Conservation (phyloP, 768 basidiomycete genomes). For the Rhodotorula babjevae region DNA sequence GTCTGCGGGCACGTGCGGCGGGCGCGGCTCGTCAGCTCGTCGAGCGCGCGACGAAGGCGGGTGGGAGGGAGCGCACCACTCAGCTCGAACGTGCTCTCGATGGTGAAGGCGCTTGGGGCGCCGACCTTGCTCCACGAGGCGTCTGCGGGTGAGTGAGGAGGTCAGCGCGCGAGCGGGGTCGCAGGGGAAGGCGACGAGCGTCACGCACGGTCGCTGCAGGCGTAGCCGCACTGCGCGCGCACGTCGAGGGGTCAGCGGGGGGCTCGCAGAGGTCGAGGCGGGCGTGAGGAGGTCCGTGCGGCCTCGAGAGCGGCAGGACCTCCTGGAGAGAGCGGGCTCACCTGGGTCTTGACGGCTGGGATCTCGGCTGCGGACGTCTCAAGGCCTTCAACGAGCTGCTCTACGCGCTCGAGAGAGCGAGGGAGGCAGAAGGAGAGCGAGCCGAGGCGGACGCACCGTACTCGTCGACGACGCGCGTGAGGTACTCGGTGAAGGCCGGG, state of each 20-base stretch:
- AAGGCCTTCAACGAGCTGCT: no score
- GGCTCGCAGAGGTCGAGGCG: no score
- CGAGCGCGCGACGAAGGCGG: neutral
- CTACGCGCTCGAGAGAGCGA: neutral
- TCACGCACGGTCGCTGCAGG: conserved; percentile 36
- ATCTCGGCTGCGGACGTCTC: conserved; percentile 6
- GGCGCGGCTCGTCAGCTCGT: neutral
- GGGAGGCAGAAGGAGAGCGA: conserved; percentile 14
- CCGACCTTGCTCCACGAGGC: conserved; percentile 39
- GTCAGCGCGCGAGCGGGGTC: neutral
- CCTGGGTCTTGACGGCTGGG: conserved; percentile 7
- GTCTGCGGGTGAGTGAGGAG: neutral
- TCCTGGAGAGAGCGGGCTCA: no score
- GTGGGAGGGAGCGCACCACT: neutral
- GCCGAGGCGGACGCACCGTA: neutral
- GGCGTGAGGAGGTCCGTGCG: no score
- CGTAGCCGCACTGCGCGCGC: conserved; percentile 39
- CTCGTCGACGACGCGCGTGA: conserved; percentile 32
- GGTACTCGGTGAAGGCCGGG: conserved; percentile 32
- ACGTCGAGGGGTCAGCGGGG: no score
- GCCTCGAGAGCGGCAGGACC: no score
- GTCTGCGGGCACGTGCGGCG: neutral
- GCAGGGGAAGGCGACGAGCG: neutral
- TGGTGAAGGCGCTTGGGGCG: conserved; percentile 36
- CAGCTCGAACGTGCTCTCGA: conserved; percentile 35